phyloP scores from a whole-genome alignment of 768 basidiomycete species.

The Serendipita sp. region DNA sequence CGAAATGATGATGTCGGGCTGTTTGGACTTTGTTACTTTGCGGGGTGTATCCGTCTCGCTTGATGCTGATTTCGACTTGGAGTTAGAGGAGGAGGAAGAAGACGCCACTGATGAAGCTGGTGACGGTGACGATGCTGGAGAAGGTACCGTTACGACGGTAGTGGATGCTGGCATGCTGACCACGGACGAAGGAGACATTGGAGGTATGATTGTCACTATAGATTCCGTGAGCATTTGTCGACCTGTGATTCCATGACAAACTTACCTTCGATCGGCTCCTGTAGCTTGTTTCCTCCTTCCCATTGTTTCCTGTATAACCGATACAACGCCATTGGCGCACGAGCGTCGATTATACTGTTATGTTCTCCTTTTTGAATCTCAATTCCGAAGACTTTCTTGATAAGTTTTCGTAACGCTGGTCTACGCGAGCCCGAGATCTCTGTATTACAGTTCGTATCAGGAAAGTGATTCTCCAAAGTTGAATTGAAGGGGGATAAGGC shows the following conservation, averaged over 20 bases:
- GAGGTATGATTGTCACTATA: neutral
- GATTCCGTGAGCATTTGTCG: neutral
- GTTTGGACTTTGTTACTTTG: neutral
- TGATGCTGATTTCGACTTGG: neutral
- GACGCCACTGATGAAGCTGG: neutral
- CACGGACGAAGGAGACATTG: neutral
- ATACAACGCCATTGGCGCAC: slow-evolving; percentile 91
- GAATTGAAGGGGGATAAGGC: too few species aligned
- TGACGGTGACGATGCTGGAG: neutral
- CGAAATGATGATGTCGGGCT: neutral
- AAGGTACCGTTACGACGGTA: neutral
- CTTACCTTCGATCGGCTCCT: neutral
- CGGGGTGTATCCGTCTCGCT: neutral
- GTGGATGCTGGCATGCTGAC: neutral
- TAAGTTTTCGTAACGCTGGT: slow-evolving; percentile 67
- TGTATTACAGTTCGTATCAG: slow-evolving; percentile 27
- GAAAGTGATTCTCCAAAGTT: too few species aligned
- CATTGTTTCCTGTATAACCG: slow-evolving; percentile 67
- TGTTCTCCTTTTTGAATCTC: slow-evolving; percentile 83
- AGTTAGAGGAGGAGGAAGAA: neutral
- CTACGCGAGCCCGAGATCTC: slow-evolving; percentile 40
- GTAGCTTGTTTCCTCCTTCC: slow-evolving; percentile 31
- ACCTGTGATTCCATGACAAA: neutral
- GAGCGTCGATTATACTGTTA: slow-evolving; percentile 81
- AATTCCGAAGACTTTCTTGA: slow-evolving; percentile 60